These are phyloP conservation scores for Mycothermus thermophilus DNA, from an alignment of 495 filamentous ascomycete genomes.

Conservation along the genomic window DNA sequence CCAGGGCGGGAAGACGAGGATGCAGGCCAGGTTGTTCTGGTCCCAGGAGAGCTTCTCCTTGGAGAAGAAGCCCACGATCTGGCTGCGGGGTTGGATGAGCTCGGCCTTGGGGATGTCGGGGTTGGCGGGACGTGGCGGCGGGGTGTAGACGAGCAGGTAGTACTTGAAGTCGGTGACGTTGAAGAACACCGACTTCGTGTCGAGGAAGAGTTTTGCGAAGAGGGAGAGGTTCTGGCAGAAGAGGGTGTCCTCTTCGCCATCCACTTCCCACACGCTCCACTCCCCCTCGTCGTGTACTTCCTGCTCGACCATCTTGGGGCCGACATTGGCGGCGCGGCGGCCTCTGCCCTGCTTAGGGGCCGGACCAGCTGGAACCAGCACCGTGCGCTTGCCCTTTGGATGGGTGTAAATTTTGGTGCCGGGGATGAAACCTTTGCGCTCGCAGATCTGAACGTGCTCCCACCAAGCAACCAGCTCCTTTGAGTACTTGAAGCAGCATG, in stretches of 20 bases:
- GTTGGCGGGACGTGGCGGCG: slow-evolving; percentile 16
- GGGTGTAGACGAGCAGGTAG: slow-evolving; percentile 66
- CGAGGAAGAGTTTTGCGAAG: slow-evolving; percentile 94
- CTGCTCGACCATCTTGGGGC: slow-evolving; percentile 42
- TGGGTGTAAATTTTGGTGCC: slow-evolving; percentile 36
- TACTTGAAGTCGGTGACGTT: slow-evolving; percentile 91
- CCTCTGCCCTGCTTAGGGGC: slow-evolving; percentile 29
- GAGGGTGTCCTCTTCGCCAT: slow-evolving; percentile 71
- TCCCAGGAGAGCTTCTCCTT: slow-evolving; percentile 99
- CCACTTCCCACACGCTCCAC: slow-evolving; percentile 73
- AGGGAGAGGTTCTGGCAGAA: slow-evolving; percentile 92
- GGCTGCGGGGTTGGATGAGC: slow-evolving; percentile 17
- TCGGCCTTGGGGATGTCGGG: slow-evolving; percentile 1
- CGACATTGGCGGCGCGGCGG: slow-evolving; percentile 24
- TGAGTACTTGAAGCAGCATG: slow-evolving; percentile 85
- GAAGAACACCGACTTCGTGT: slow-evolving; percentile 97
- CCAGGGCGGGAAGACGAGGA: slow-evolving; percentile 91
- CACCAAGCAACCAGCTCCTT: slow-evolving; percentile 50
- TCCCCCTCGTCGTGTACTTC: slow-evolving; percentile 39
- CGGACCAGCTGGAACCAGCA: slow-evolving; percentile 14
- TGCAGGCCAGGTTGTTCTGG: slow-evolving; percentile 94
- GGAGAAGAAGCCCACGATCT: slow-evolving; percentile 88
- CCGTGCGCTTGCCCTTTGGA: slow-evolving; percentile 26
- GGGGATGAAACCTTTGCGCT: slow-evolving; percentile 26
- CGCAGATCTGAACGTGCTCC: slow-evolving; percentile 31